phyloP scores from a whole-genome alignment of 768 basidiomycete genomes.

The Tylopilus subfusipes region DNA sequence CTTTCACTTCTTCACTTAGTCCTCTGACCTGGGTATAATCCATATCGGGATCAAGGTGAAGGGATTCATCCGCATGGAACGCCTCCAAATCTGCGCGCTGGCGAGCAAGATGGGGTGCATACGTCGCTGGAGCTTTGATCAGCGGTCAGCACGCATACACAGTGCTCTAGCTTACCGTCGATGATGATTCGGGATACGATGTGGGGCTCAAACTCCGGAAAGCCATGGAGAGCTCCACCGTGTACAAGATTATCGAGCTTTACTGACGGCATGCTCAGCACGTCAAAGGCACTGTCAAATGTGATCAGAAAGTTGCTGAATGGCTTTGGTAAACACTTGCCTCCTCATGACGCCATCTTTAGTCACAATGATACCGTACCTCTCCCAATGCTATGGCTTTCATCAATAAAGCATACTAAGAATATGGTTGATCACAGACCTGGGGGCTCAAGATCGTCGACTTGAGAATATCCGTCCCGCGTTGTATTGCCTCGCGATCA shows the following conservation, averaged over 20 bases:
- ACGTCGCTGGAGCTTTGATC: conserved; percentile 45
- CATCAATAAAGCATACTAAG: not conserved
- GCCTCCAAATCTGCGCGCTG: conserved; percentile 72
- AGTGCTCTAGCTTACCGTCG: conserved; percentile 49
- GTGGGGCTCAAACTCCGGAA: conserved; percentile 47
- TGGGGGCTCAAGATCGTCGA: conserved; percentile 39
- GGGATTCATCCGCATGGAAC: conserved; percentile 74
- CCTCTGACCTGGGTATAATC: conserved; percentile 66
- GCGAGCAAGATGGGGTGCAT: conserved; percentile 59
- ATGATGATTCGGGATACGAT: conserved; percentile 62
- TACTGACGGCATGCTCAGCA: conserved; percentile 60
- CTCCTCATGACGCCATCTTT: conserved; percentile 45
- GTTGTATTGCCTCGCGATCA: conserved; percentile 34
- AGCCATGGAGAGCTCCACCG: conserved; percentile 40
- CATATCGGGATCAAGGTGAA: conserved; percentile 63
- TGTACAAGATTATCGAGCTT: conserved; percentile 39
- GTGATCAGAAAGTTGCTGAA: not conserved
- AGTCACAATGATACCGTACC: conserved; percentile 38
- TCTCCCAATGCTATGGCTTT: conserved; percentile 38
- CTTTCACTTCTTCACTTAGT: conserved; percentile 72
- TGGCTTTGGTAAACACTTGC: conserved; percentile 21
- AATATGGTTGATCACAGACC: conserved; percentile 18
- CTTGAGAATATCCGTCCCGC: conserved; percentile 35
- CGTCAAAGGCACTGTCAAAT: conserved; percentile 62
- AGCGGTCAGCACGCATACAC: not conserved